Conservation (phyloP, 2,329 filamentous ascomycete species). For the Teratosphaeria nubilosa region DNA sequence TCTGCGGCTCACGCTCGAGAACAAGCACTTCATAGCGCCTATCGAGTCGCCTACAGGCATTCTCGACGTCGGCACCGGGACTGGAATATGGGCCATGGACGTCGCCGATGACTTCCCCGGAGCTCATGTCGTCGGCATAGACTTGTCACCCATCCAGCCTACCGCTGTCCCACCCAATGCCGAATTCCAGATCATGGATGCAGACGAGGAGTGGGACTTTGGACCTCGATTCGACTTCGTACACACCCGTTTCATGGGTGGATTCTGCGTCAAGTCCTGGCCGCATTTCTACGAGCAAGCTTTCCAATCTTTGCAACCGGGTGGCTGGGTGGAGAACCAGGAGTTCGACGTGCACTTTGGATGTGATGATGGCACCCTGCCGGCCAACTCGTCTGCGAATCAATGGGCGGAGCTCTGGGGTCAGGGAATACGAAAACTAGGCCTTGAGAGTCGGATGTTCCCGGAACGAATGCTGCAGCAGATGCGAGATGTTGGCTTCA, state of each 20-base stretch:
- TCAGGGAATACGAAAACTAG: neutral
- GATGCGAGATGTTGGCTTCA: conserved; percentile 25
- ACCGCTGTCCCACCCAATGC: conserved; percentile 17
- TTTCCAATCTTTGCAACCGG: conserved; percentile 18
- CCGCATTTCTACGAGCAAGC: conserved; percentile 17
- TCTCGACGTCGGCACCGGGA: conserved; percentile 11
- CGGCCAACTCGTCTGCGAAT: neutral
- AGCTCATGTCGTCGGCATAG: conserved; percentile 15
- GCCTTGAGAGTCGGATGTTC: conserved; percentile 12
- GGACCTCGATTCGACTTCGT: conserved; percentile 20
- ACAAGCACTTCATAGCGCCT: conserved; percentile 8
- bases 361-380: neutral
- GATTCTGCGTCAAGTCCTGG: conserved; percentile 20
- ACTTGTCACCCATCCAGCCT: conserved; percentile 21
- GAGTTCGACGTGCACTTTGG: conserved; percentile 19
- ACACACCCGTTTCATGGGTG: conserved; percentile 22
- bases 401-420: conserved; percentile 2
- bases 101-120: conserved; percentile 19
- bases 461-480: conserved; percentile 25
- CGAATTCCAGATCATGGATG: conserved; percentile 16
- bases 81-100: conserved; percentile 24
- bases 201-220: conserved; percentile 14
- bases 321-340: conserved; percentile 32
- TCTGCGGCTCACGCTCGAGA: conserved; percentile 8
- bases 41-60: conserved; percentile 6